A percentile compares a stretch with the other conserved stretches of the same genome.
phyloP scores from a whole-genome alignment of 305 asterid genomes.

The Solanum hybrid region DNA sequence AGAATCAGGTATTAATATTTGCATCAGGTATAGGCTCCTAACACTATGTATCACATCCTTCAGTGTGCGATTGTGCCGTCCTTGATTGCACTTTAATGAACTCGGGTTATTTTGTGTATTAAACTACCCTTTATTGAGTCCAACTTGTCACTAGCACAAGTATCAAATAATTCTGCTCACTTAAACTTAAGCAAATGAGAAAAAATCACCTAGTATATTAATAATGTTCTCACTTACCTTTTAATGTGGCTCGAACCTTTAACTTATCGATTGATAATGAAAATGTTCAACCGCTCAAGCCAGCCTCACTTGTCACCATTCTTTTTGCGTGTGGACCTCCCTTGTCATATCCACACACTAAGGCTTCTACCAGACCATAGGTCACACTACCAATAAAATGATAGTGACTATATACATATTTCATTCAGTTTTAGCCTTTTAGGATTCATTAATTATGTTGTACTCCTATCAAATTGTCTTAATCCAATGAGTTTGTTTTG shows the following conservation, averaged over 20 bases:
- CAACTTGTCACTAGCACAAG: not conserved
- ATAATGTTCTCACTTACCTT: not conserved
- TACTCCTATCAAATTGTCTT: not conserved
- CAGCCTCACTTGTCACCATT: not conserved
- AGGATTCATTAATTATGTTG: not conserved
- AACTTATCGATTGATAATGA: not conserved
- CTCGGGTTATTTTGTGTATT: not conserved
- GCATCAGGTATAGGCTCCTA: not conserved
- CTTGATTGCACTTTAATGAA: not conserved
- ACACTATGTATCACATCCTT: not conserved
- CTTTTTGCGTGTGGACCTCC: not conserved
- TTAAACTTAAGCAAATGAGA: not conserved
- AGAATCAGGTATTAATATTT: not conserved
- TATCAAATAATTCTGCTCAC: not conserved
- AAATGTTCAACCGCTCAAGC: not conserved
- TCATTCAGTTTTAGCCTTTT: not conserved
- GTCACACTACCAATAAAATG: not conserved
- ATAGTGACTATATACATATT: not conserved
- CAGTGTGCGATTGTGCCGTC: not conserved
- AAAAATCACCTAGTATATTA: not conserved
- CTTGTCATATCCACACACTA: not conserved
- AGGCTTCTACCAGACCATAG: not conserved
- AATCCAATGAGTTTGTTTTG: not conserved
- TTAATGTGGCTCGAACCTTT: fast-evolving
- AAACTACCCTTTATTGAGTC: not conserved